phyloP scores from a whole-genome alignment of 441 rosid genomes.

The Eruca vesicaria region DNA sequence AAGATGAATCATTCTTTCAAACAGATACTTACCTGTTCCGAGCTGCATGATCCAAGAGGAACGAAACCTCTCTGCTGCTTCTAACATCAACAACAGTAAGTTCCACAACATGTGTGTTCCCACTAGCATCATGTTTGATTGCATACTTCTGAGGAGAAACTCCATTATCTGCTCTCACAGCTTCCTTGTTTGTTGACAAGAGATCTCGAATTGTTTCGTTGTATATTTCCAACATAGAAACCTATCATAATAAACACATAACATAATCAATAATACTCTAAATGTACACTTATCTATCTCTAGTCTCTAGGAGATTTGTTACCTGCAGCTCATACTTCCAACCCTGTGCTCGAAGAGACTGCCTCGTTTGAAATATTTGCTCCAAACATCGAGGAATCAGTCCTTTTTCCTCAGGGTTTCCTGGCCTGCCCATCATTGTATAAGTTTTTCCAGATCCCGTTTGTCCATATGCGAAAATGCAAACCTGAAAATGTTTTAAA shows the following conservation, averaged over 20 bases:
- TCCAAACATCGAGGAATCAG: constrained; percentile 89
- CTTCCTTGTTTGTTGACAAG: constrained; percentile 57
- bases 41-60: constrained; percentile 78
- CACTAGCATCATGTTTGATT: constrained; percentile 86
- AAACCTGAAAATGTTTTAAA: constrained; percentile 52
- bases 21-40: constrained; percentile 65
- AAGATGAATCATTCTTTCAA: not conserved
- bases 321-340: constrained; percentile 99
- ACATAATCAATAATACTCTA: not conserved
- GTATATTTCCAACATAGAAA: constrained; percentile 97
- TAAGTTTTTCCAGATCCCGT: constrained; percentile 98
- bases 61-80: constrained; percentile 71
- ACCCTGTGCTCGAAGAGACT: constrained; percentile 76
- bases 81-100: constrained; percentile 86
- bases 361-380: constrained; percentile 88
- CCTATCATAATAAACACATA: constrained; percentile 43
- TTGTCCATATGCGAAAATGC: constrained; percentile 98
- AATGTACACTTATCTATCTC: not conserved
- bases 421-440: constrained; percentile 98
- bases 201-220: constrained; percentile 93
- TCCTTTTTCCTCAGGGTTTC: constrained; percentile 72
- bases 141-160: constrained; percentile 71
- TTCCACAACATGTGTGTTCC: constrained; percentile 78
- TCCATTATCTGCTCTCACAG: constrained; percentile 48
- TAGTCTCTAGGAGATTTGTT: not conserved